A percentile compares a stretch with the other conserved stretches of the same genome.
phyloP scores from a whole-genome alignment of 1,284 basidiomycete species.

The Thecaphora thlaspeos region DNA sequence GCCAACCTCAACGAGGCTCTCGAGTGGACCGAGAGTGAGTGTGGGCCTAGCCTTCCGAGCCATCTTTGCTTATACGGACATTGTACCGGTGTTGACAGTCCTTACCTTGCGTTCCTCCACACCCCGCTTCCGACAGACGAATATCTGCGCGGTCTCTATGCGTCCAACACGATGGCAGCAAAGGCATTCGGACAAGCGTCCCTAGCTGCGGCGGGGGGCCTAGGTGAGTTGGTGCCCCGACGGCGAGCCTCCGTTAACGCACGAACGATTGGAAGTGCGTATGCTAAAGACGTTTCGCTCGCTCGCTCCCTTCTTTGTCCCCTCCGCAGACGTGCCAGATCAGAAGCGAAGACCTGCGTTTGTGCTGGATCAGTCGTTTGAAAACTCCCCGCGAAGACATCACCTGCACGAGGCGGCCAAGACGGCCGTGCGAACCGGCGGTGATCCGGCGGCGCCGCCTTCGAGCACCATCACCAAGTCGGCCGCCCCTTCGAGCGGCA shows the following conservation, averaged over 20 bases:
- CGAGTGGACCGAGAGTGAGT: conserved; percentile 68
- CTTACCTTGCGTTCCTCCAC: too few species aligned
- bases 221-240: conserved; percentile 11
- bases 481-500: not conserved
- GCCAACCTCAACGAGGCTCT: conserved; percentile 82
- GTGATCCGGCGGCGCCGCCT: not conserved
- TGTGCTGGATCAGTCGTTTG: conserved; percentile 64
- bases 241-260: too few species aligned
- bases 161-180: conserved; percentile 51
- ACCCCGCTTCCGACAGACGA: conserved; percentile 48
- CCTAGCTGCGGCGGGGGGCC: conserved; percentile 61
- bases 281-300: too few species aligned
- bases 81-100: too few species aligned
- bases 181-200: conserved; percentile 55
- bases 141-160: conserved; percentile 59
- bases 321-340: conserved; percentile 49
- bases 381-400: conserved; percentile 71
- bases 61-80: too few species aligned
- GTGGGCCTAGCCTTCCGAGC: too few species aligned
- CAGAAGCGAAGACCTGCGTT: conserved; percentile 46
- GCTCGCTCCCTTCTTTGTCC: too few species aligned
- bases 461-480: not conserved
- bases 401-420: conserved; percentile 75
- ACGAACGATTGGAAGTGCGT: too few species aligned
- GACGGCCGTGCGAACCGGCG: conserved; percentile 29